Percentiles rank a stretch among this genome's conserved stretches.
phyloP scores from a whole-genome alignment of 192 early-diverging fungal genomes.

The Phlyctochytrium bullatum region DNA sequence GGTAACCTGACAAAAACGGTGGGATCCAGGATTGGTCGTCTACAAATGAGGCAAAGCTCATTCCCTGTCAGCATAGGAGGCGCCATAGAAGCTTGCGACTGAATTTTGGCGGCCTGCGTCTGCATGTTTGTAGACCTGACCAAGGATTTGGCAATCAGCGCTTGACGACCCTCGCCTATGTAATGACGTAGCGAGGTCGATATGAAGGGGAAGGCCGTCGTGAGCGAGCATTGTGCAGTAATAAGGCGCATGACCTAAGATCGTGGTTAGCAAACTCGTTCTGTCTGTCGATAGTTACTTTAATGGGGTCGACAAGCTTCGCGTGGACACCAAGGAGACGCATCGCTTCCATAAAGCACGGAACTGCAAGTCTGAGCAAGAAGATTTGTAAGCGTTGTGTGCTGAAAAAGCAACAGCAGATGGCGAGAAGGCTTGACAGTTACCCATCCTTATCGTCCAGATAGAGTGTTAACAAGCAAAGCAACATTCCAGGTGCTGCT shows the following conservation, averaged over 20 bases:
- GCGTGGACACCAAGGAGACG: not conserved
- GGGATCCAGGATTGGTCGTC: not conserved
- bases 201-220: not conserved
- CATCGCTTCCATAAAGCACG: not conserved
- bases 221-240: not conserved
- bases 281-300: too few relatives aligned
- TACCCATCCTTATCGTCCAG: not conserved
- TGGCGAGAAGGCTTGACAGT: too few relatives aligned
- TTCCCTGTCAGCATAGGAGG: too few relatives aligned
- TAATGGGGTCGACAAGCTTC: not conserved
- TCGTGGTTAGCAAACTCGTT: too few relatives aligned
- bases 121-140: too few relatives aligned
- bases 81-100: too few relatives aligned
- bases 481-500: not conserved
- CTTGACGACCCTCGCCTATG: not conserved
- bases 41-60: not conserved
- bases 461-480: not conserved
- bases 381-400: too few relatives aligned
- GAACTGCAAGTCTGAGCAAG: too few relatives aligned
- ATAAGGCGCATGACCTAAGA: not conserved
- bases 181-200: not conserved
- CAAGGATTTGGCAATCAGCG: not conserved
- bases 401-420: too few relatives aligned
- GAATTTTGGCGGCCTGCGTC: too few relatives aligned
- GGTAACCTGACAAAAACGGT: slow-evolving; percentile 4